Percentiles rank a stretch among this genome's conserved stretches.
These are phyloP conservation scores for Ganoderma lucidum DNA, from an alignment of 1,284 basidiomycete genomes.

Conservation along the genomic window DNA sequence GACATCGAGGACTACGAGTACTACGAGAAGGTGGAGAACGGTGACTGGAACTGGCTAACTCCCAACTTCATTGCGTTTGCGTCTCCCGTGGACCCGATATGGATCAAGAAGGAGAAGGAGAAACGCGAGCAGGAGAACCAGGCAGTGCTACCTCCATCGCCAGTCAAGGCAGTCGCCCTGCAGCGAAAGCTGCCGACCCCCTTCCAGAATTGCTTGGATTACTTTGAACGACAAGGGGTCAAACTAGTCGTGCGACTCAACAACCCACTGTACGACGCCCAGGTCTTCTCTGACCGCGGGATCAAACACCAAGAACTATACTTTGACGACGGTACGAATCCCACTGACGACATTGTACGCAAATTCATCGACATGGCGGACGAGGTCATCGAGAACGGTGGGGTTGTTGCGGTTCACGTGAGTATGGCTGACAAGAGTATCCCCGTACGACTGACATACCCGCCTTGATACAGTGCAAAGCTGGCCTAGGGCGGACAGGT, in stretches of 20 bases:
- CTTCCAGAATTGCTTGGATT: slow-evolving; percentile 90
- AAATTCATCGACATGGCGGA: slow-evolving; percentile 91
- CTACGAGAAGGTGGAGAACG: slow-evolving; percentile 96
- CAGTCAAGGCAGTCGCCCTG: slow-evolving; percentile 54
- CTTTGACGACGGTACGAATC: slow-evolving; percentile 99
- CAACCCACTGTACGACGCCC: slow-evolving; percentile 92
- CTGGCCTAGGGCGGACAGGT: slow-evolving; percentile 91
- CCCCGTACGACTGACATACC: slow-evolving; percentile 33
- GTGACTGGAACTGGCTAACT: slow-evolving; percentile 98
- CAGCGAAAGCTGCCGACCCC: slow-evolving; percentile 80
- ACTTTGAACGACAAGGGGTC: slow-evolving; percentile 89
- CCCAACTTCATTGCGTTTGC: slow-evolving; percentile 97
- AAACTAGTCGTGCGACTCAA: slow-evolving; percentile 96
- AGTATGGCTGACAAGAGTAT: slow-evolving; percentile 42
- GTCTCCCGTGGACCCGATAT: slow-evolving; percentile 85
- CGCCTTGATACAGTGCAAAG: slow-evolving; percentile 77
- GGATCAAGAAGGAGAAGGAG: slow-evolving; percentile 78
- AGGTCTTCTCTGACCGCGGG: slow-evolving; percentile 85
- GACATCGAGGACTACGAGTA: slow-evolving; percentile 90
- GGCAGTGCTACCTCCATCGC: slow-evolving; percentile 41
- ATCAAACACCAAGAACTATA: slow-evolving; percentile 94
- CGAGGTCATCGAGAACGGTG: slow-evolving; percentile 77
- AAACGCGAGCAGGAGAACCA: slow-evolving; percentile 49
- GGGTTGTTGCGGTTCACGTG: slow-evolving; percentile 90
- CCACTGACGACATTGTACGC: slow-evolving; percentile 92